Evolutionary conservation across 2,329 filamentous ascomycete species (phyloP), one percentile per base, ranked within the genome.

Genomic region (Xylariaceae sp.): DNA sequence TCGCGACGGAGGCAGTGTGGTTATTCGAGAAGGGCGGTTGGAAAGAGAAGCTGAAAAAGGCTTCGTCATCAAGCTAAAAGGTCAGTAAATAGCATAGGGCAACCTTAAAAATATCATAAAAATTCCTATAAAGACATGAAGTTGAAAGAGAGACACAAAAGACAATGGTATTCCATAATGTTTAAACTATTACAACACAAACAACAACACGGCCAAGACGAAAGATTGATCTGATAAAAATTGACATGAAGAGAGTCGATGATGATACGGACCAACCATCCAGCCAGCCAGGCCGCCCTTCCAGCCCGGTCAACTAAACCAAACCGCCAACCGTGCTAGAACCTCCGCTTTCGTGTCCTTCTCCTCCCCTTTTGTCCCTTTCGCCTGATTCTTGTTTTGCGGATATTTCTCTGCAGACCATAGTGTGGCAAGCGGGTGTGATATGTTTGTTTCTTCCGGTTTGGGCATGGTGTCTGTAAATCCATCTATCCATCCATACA

Each of bases 1-100:
- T 93, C 79, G 93, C 94, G 9, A 87, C 89, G 3, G 94, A 98
- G 73, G 93, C 92, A 1, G 76, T 97, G 14, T 97, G 94, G 93
- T 74, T 96, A 60, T 93, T 83, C 64, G 83, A 86, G 69, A 86
- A 84, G 73, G 91, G 91, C 64, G 89, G 80, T 70, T 89, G 80
- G 90, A 90, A 70, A 75, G 87, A 76, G 78, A 84, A 73, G 53
- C 1, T 72, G 75, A 82, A 77, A 76, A 82, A 79, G 76, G 84
- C 85, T n/a, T 44, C 26, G 17, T 14, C 36, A 14, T 41, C 24
- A 16, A 14, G 14, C n/a, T 75, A 48, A 47, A 6, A 8, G 29
- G n/a, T n/a, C n/a, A n/a, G n/a, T n/a, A n/a, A n/a, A n/a, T n/a
- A n/a, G n/a, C n/a, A n/a, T n/a, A n/a, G n/a, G n/a, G n/a, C n/a